Conservation (phyloP, 2,329 filamentous ascomycete genomes). For the Paracamarosporium sp. region DNA sequence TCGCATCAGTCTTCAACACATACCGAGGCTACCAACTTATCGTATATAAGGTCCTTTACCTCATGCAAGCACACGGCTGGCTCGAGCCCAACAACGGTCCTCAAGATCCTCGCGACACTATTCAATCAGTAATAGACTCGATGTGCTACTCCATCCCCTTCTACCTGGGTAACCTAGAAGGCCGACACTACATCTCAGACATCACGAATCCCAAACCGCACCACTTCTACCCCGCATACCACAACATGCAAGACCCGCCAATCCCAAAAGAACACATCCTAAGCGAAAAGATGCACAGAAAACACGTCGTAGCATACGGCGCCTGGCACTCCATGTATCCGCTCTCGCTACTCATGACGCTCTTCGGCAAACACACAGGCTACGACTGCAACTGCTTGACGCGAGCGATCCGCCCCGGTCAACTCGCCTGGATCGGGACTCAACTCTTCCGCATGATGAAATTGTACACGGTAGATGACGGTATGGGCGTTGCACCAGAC, state of each 20-base stretch:
- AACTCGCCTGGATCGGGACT: background rate
- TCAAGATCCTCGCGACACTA: background rate
- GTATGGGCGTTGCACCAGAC: background rate
- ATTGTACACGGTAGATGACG: background rate
- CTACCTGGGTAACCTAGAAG: background rate
- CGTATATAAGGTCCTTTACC: background rate
- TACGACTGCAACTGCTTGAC: background rate
- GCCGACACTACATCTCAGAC: background rate
- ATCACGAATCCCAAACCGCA: background rate
- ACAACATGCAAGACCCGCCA: constrained; percentile 1
- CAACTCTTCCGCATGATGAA: constrained; percentile 4
- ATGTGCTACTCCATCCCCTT: constrained; percentile 5
- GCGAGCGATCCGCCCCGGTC: background rate
- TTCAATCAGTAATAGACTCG: background rate
- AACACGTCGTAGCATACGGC: background rate
- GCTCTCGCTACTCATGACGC: background rate
- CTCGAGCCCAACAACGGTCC: background rate
- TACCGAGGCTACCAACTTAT: constrained; percentile 1
- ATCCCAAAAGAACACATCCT: background rate
- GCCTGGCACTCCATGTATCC: constrained; percentile 3
- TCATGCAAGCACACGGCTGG: background rate
- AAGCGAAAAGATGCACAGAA: background rate
- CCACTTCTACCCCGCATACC: background rate
- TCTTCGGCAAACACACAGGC: background rate
- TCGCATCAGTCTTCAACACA: constrained; percentile 3